phyloP scores from a whole-genome alignment of 345 rosid genomes.

The Hibiscus syriacus region DNA sequence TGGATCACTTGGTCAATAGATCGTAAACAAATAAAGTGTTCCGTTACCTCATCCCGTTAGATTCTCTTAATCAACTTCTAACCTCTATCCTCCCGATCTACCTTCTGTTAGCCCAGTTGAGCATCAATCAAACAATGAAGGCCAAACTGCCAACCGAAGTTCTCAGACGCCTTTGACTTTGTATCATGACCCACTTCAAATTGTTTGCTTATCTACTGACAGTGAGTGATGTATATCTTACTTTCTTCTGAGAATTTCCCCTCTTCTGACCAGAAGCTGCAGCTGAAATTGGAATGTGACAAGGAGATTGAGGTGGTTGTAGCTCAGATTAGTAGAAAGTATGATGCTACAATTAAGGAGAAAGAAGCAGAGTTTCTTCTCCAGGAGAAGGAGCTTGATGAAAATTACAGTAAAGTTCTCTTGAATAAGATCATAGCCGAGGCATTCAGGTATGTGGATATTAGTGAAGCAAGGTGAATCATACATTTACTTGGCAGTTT shows the following conservation, averaged over 20 bases:
- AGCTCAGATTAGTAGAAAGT: slow-evolving; percentile 40
- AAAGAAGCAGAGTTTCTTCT: slow-evolving; percentile 27
- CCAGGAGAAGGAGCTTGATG: slow-evolving; percentile 32
- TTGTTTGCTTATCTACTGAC: slow-evolving; percentile 6
- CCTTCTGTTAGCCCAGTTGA: slow-evolving; percentile 18
- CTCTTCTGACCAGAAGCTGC: slow-evolving; percentile 41
- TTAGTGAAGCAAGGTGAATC: slow-evolving; percentile 36
- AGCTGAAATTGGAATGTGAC: slow-evolving; percentile 35
- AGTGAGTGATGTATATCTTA: slow-evolving; percentile 4
- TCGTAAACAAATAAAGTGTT: no score
- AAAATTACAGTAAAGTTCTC: slow-evolving; percentile 27
- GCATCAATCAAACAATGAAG: slow-evolving; percentile 15
- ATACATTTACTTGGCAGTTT: neutral
- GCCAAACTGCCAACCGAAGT: neutral
- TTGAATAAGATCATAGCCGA: slow-evolving; percentile 55
- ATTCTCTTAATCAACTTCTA: slow-evolving; percentile 1
- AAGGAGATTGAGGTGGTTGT: slow-evolving; percentile 47
- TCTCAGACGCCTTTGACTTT: slow-evolving; percentile 17
- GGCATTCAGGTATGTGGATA: slow-evolving; percentile 44
- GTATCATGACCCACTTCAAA: slow-evolving; percentile 46
- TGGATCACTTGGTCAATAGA: no score
- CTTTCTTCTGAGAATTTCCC: slow-evolving; percentile 10
- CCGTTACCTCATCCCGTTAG: no score
- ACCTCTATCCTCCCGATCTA: slow-evolving; percentile 4
- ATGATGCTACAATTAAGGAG: slow-evolving; percentile 35